These are phyloP conservation scores for Enterocytospora artemiae DNA, from an alignment of 371 early-diverging fungal species.

Conservation along the genomic window DNA sequence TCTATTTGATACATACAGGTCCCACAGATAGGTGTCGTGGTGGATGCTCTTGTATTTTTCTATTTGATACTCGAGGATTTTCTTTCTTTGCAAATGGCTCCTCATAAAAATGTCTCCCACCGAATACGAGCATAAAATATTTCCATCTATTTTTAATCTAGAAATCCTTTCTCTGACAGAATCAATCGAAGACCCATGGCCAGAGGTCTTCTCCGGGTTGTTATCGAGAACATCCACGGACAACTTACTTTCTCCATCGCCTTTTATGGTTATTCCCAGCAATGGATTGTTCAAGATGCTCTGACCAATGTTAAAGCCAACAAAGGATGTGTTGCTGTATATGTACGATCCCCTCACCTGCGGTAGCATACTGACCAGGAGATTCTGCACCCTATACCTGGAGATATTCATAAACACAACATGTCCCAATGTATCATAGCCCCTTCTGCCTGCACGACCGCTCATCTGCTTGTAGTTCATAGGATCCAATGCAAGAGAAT, in stretches of 20 bases:
- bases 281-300: slow-evolving; percentile 28
- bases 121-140: background rate
- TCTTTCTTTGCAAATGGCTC: slow-evolving; percentile 1
- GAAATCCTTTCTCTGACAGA: background rate
- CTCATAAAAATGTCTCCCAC: slow-evolving; percentile 14
- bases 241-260: background rate
- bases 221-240: background rate
- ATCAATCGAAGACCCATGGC: background rate
- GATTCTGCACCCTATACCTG: slow-evolving; percentile 49
- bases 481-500: slow-evolving; percentile 59
- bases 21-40: slow-evolving; percentile 25
- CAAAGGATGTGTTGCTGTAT: slow-evolving; percentile 58
- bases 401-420: slow-evolving; percentile 60
- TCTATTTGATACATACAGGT: slow-evolving; percentile 35
- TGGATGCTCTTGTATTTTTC: slow-evolving; percentile 2
- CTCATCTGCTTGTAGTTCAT: slow-evolving; percentile 61
- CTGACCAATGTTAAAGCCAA: slow-evolving; percentile 53
- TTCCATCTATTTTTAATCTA: background rate
- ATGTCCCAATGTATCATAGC: slow-evolving; percentile 61
- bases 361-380: slow-evolving; percentile 59
- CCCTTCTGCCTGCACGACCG: slow-evolving; percentile 63
- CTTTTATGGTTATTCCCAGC: slow-evolving; percentile 1
- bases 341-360: slow-evolving; percentile 59
- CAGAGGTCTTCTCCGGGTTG: background rate
- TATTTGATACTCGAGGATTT: slow-evolving; percentile 29